Percentiles rank a stretch among this genome's conserved stretches.
Evolutionary conservation across 2,329 filamentous ascomycete species (phyloP).

Genomic region (Ceratocystis cacaofunesta): DNA sequence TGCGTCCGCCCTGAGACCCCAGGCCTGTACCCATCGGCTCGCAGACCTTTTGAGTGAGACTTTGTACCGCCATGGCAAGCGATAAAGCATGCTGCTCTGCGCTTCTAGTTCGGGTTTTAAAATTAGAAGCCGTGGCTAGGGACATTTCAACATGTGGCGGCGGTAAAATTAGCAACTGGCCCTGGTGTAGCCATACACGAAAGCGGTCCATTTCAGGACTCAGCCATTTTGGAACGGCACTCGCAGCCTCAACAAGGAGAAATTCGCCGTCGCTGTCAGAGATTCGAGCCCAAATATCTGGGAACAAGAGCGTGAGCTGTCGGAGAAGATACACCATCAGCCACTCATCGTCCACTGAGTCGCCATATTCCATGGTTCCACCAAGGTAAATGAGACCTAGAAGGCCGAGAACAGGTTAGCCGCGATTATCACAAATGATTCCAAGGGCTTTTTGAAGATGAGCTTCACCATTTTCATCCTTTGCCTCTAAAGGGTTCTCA

Average conservation of each 20-base stretch:
- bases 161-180: slow-evolving; percentile 61
- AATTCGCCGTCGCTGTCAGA: slow-evolving; percentile 90
- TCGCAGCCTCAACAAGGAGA: slow-evolving; percentile 83
- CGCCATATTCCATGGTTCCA: slow-evolving; percentile 74
- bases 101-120: background rate
- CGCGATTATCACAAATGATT: background rate
- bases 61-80: background rate
- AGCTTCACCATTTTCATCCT: slow-evolving; percentile 39
- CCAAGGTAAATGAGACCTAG: slow-evolving; percentile 47
- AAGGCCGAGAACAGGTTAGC: background rate
- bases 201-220: slow-evolving; percentile 81
- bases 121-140: background rate
- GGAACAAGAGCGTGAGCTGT: slow-evolving; percentile 59
- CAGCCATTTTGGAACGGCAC: slow-evolving; percentile 74
- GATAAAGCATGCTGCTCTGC: background rate
- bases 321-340: slow-evolving; percentile 79
- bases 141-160: slow-evolving; percentile 37
- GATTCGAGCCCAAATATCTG: slow-evolving; percentile 66
- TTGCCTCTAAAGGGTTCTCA: slow-evolving; percentile 54
- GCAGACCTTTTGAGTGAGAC: slow-evolving; percentile 1
- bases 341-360: slow-evolving; percentile 96
- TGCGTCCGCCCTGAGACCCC: background rate
- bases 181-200: slow-evolving; percentile 75
- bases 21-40: background rate
- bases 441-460: background rate